Evolutionary conservation across 2,329 filamentous ascomycete species (phyloP), one percentile per base, ranked within the genome.

Genomic region (Epicoccum nigrum): DNA sequence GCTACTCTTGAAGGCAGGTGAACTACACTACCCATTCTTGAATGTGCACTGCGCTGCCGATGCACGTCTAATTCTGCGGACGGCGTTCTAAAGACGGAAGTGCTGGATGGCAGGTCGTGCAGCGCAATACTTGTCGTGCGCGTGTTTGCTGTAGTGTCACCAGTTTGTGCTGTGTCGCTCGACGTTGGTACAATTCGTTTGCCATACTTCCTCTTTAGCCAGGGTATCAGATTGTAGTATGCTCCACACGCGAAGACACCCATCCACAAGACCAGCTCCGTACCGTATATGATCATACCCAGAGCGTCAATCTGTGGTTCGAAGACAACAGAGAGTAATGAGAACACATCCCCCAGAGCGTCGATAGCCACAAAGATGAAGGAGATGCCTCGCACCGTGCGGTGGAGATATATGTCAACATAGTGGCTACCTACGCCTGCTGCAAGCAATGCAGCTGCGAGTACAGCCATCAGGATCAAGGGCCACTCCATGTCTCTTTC

Each of bases 331-430:
- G 86, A 87, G 2, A 86, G 66, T 0, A 90, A 73, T 0, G 86
- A 89, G 45, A 86, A 86, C 3, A 90, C 66, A 66, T 90, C 87
- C 0, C 87, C 87, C 0, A 83, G 77, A 0, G 86, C 87, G 69
- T 90, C 87, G 34, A 90, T 86, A 1, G 77, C 83, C 0, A 88
- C 86, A 58, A 90, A 90, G 2, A 88, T 74, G 68, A 90, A 89
- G 1, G 86, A 88, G 31, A 90, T 89, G 7, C 87, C 86, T 12
- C 85, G 78, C 1, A 89, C 86, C 0, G 86, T 88, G 6, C 83
- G 79, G 58, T 88, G 81, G 2, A 78, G 65, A 62, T 83, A 88
- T 17, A 90, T 89, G 55, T 90, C 86, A 76, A 81, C 83, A 61
- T 89, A 90, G 65, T 90, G 86, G 2, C 83, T 75, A 7, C 88